Base-by-base conservation (phyloP, 768 basidiomycete species). In the Hypholoma fasciculare region DNA sequence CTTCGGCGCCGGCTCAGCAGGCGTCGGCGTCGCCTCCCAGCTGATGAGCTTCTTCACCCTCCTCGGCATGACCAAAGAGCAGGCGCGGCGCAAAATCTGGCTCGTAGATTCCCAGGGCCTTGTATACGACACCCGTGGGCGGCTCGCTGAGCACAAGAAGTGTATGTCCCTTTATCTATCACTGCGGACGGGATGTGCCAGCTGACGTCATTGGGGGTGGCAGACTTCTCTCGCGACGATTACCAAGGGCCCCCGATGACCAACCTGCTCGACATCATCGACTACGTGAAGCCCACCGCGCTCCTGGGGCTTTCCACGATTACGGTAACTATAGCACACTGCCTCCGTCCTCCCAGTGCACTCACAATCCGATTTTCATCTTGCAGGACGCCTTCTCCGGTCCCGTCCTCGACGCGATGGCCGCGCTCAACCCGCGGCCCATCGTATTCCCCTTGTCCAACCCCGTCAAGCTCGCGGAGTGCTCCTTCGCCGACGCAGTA, bases 361-460 rank as follows among this genome's bases (percentile, higher is more conserved):
- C 49, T 34, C 26, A 42, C 50, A 54, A 44, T 23, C 23, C 23
- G 2, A 4, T 23, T 4, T 1, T 23, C 23, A 40, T 34, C 42
- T 56, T 50, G 1, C 57, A 84, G 84, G 87, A 86, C 34, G 90
- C 93, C 1, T 97, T 96, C 76, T 82, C 76, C 49, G 76, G 85
- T 42, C 78, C 81, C 14, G 87, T 92, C 52, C 83, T 96, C 49
- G 76, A 83, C 61, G 75, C 82, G 0, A 94, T 97, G 94, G 83
- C 88, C 16, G 79, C 81, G 27, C 79, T 89, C 65, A 96, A 95
- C 72, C 77, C 83, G 4, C 83, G 86, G 16, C 95, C 95, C 20
- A 94, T 96, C 76, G 84, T 96, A 70, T 96, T 96, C 81, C 92
- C 95, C 34, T 84, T 96, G 9, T 93, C 91, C 20, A 97, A 96